phyloP scores from a whole-genome alignment of 139 green algal species.

The Chlamydomonas sphaeroides region DNA sequence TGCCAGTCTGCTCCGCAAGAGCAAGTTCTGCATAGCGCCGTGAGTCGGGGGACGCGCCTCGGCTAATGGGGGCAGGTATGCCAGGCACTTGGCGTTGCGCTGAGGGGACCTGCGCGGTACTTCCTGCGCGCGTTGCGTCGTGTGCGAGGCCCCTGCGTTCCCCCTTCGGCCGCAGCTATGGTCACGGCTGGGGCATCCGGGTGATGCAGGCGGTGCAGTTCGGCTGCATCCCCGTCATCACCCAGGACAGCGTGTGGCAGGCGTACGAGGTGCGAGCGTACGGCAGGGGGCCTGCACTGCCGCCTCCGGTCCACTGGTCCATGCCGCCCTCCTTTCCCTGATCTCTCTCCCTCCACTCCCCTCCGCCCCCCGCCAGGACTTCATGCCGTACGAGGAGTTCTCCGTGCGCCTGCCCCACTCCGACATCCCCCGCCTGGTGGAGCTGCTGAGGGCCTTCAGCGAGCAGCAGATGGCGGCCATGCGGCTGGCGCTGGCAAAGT shows the following conservation, averaged over 20 bases:
- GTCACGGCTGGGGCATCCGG: constrained; percentile 58
- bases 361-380: constrained; percentile 15
- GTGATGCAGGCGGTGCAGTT: constrained; percentile 46
- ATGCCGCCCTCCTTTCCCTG: too few species aligned
- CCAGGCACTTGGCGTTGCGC: too few species aligned
- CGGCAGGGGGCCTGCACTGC: too few species aligned
- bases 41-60: too few species aligned
- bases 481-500: constrained; percentile 33
- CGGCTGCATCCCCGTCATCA: constrained; percentile 67
- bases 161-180: constrained; percentile 44
- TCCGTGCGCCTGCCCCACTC: constrained; percentile 43
- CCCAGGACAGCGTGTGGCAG: constrained; percentile 51
- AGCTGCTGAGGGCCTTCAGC: constrained; percentile 43
- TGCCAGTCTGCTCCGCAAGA: constrained; percentile 16
- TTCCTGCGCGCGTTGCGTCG: too few species aligned
- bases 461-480: constrained; percentile 39
- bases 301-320: too few species aligned
- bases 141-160: too few species aligned
- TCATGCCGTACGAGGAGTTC: constrained; percentile 68
- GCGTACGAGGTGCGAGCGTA: constrained; percentile 25
- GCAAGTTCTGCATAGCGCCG: constrained; percentile 64
- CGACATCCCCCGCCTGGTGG: constrained; percentile 42
- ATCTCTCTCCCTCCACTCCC: too few species aligned
- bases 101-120: too few species aligned
- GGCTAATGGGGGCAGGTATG: too few species aligned